Conservation (phyloP, 2,329 filamentous ascomycete genomes). For the Myriosclerotinia scirpicola region DNA sequence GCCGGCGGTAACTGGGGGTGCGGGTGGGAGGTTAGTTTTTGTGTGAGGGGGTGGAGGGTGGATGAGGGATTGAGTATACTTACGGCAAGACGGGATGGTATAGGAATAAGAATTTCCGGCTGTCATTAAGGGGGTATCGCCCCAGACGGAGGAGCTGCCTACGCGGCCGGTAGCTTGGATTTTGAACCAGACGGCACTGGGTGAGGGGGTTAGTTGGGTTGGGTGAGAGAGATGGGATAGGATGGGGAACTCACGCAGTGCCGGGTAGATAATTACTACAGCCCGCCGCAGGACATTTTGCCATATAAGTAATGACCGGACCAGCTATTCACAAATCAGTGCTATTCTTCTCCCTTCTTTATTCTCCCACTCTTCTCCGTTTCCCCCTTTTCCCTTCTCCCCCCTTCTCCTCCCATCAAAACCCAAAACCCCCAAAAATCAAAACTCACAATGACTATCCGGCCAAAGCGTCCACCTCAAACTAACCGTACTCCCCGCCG, state of each 20-base stretch:
- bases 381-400: not conserved
- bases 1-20: slow-evolving; percentile 53
- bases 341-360: not conserved
- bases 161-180: slow-evolving; percentile 46
- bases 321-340: slow-evolving; percentile 42
- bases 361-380: no score
- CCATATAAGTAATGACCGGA: slow-evolving; percentile 60
- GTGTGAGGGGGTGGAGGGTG: no score
- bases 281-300: slow-evolving; percentile 50
- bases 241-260: slow-evolving; percentile 39
- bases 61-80: no score
- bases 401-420: no score
- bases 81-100: slow-evolving; percentile 48
- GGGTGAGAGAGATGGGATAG: no score
- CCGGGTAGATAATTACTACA: slow-evolving; percentile 53
- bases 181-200: slow-evolving; percentile 45
- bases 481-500: slow-evolving; percentile 54
- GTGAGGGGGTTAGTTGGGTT: not conserved
- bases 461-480: slow-evolving; percentile 56
- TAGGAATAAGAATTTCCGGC: slow-evolving; percentile 50
- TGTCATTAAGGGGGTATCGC: slow-evolving; percentile 35
- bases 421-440: not conserved
- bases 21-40: slow-evolving; percentile 28
- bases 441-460: slow-evolving; percentile 37
- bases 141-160: slow-evolving; percentile 31